phyloP scores from a whole-genome alignment of 139 green algal genomes.

The Haematococcus lacustris region DNA sequence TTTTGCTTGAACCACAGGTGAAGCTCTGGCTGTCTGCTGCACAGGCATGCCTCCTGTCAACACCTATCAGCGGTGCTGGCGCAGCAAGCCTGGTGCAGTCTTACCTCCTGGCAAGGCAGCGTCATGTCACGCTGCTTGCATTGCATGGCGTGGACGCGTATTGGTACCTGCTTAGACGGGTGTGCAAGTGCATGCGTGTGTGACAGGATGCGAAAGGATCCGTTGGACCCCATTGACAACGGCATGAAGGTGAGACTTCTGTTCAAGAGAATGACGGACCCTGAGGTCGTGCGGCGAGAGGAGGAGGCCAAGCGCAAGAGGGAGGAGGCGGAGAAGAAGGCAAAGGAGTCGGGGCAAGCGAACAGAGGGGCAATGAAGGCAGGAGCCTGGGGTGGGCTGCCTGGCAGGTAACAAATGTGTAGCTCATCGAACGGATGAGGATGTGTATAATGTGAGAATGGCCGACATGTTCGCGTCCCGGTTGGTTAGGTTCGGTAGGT shows the following conservation, averaged over 20 bases:
- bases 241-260: conserved; percentile 74
- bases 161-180: background rate
- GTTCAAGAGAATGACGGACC: conserved; percentile 62
- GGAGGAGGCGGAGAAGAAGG: conserved; percentile 38
- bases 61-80: too few relatives aligned
- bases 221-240: conserved; percentile 83
- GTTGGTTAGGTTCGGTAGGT: too few relatives aligned
- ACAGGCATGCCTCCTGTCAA: too few relatives aligned
- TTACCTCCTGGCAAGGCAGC: background rate
- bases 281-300: conserved; percentile 39
- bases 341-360: conserved; percentile 31
- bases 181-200: too few relatives aligned
- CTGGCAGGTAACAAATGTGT: too few relatives aligned
- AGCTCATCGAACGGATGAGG: too few relatives aligned
- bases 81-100: too few relatives aligned
- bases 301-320: conserved; percentile 26
- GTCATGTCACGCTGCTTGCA: background rate
- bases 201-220: conserved; percentile 85
- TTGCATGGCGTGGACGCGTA: background rate
- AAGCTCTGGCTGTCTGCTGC: too few relatives aligned
- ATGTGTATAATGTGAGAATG: too few relatives aligned
- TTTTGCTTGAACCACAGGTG: conserved; percentile 82
- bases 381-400: conserved; percentile 60
- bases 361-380: conserved; percentile 52
- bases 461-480: too few relatives aligned